phyloP scores from a whole-genome alignment of 2,329 filamentous ascomycete genomes.

The Sclerotinia trifoliorum region DNA sequence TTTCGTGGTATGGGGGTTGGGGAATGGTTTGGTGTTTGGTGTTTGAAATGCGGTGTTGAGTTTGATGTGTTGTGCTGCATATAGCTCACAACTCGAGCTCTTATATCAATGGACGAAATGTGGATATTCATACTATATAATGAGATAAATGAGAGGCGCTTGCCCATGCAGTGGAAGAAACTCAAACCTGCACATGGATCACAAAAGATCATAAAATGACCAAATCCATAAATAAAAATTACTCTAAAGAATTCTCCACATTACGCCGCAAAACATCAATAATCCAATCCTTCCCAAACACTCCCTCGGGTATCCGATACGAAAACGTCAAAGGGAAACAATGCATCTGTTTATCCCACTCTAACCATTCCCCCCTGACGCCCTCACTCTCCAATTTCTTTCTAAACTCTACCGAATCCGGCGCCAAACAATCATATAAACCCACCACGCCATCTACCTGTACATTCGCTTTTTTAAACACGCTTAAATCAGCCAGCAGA shows the following conservation, averaged over 20 bases:
- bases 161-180: background rate
- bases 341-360: constrained; percentile 34
- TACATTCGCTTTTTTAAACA: constrained; percentile 25
- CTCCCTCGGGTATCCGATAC: constrained; percentile 7
- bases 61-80: too few species aligned
- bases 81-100: too few species aligned
- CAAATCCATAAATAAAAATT: background rate
- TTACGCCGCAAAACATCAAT: constrained; percentile 13
- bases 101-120: too few species aligned
- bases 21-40: too few species aligned
- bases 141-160: background rate
- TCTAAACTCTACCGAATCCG: constrained; percentile 28
- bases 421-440: constrained; percentile 27
- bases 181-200: background rate
- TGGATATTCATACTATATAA: too few species aligned
- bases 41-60: too few species aligned
- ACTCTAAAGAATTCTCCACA: background rate
- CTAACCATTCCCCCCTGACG: constrained; percentile 30
- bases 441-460: constrained; percentile 31
- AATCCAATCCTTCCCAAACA: constrained; percentile 16
- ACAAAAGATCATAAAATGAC: too few species aligned
- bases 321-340: constrained; percentile 26
- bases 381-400: constrained; percentile 24
- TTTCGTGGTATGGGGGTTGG: too few species aligned
- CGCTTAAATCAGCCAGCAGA: constrained; percentile 27